Evolutionary conservation across 257 asterid species (phyloP).

Genomic region (Marsdenia floribunda): DNA sequence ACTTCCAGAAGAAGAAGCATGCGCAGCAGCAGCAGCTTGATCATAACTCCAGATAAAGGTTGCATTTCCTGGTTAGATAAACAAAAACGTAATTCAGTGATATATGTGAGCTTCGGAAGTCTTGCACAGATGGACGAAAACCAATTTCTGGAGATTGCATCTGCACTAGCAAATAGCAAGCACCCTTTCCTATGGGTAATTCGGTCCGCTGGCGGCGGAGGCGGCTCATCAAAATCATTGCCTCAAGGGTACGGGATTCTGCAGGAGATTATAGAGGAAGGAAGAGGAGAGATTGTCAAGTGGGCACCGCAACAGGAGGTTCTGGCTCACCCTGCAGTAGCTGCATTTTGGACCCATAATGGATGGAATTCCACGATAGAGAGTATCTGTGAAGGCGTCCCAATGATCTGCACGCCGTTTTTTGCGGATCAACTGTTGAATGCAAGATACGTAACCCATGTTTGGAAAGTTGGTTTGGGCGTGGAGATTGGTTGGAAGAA

Average conservation of each 20-base stretch:
- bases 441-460: constrained; percentile 6
- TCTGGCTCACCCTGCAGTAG: constrained; percentile 29
- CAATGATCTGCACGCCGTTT: constrained; percentile 12
- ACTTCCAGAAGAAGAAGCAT: neutral
- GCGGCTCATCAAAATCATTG: neutral
- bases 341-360: constrained; percentile 19
- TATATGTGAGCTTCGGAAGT: constrained; percentile 32
- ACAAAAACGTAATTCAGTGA: constrained; percentile 20
- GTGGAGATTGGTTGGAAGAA: constrained; percentile 26
- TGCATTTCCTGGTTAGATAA: constrained; percentile 23
- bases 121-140: constrained; percentile 13
- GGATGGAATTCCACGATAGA: constrained; percentile 15
- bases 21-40: constrained; percentile 19
- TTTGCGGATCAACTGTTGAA: constrained; percentile 4
- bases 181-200: constrained; percentile 46
- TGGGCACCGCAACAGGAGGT: constrained; percentile 19
- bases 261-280: neutral
- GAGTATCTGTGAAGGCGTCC: constrained; percentile 8
- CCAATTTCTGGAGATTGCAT: constrained; percentile 19
- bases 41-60: constrained; percentile 15
- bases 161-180: constrained; percentile 16
- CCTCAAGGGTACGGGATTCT: neutral
- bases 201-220: constrained; percentile 17
- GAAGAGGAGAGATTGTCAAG: neutral
- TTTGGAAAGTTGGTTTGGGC: constrained; percentile 10